Percentiles rank a stretch among this genome's conserved stretches.
phyloP scores from a whole-genome alignment of 2,329 filamentous ascomycete genomes.

The Fusarium temperatum region DNA sequence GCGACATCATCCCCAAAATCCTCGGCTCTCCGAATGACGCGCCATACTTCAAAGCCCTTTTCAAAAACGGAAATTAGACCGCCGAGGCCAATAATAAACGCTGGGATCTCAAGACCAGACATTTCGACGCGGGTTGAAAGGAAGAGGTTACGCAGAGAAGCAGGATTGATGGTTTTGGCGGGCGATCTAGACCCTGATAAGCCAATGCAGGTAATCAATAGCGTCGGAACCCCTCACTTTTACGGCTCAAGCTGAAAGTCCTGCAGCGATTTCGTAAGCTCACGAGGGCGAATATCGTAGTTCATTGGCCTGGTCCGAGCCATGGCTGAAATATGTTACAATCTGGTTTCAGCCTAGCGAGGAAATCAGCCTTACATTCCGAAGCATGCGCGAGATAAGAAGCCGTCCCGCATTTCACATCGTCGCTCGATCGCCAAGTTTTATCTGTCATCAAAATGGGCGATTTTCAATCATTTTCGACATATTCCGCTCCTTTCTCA shows the following conservation, averaged over 20 bases:
- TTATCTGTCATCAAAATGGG: neutral
- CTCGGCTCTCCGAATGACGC: neutral
- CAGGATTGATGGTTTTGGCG: neutral
- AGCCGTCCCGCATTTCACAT: neutral
- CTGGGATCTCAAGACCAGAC: neutral
- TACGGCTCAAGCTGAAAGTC: neutral
- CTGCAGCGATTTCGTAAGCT: neutral
- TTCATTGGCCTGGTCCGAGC: neutral
- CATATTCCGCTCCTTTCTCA: neutral
- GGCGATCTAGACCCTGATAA: neutral
- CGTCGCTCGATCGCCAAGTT: neutral
- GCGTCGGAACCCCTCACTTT: neutral
- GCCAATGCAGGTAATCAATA: neutral
- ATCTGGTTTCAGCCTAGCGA: neutral
- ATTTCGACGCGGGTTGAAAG: neutral
- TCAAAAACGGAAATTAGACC: neutral
- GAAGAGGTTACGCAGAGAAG: neutral
- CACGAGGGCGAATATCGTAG: neutral
- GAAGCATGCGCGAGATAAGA: neutral
- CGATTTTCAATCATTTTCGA: neutral
- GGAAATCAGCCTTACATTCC: neutral
- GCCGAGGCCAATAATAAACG: neutral
- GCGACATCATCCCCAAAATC: neutral
- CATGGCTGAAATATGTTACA: neutral
- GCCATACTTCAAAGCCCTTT: neutral